Evolutionary conservation across 495 filamentous ascomycete species (phyloP).

Genomic region (Daldinia decipiens): DNA sequence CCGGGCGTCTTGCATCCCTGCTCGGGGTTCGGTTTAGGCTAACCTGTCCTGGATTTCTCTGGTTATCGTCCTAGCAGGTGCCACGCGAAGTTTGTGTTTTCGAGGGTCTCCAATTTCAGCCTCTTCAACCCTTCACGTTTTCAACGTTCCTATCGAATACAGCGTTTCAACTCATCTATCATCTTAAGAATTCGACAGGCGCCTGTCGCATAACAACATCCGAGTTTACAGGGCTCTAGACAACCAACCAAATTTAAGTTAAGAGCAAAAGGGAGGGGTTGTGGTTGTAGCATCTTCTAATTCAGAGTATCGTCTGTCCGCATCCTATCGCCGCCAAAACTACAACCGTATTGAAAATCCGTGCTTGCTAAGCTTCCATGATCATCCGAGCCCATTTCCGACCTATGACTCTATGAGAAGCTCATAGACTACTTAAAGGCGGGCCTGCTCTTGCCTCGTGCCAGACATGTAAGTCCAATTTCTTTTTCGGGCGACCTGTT

Average conservation of each 20-base stretch:
- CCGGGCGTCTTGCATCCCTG: constrained; percentile 34
- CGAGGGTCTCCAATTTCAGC: constrained; percentile 46
- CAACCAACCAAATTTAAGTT: constrained; percentile 3
- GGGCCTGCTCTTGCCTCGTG: constrained; percentile 35
- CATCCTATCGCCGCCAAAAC: constrained; percentile 12
- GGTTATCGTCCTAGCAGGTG: constrained; percentile 33
- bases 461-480: constrained; percentile 31
- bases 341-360: not conserved
- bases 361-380: constrained; percentile 9
- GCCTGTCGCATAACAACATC: not conserved
- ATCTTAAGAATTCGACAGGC: not conserved
- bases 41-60: constrained; percentile 31
- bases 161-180: constrained; percentile 3
- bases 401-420: constrained; percentile 34
- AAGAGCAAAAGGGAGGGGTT: not conserved
- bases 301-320: constrained; percentile 7
- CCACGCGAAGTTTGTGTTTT: constrained; percentile 46
- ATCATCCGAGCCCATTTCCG: not conserved
- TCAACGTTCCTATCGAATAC: constrained; percentile 31
- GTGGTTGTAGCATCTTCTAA: constrained; percentile 5
- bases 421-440: constrained; percentile 28
- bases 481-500: not conserved
- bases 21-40: constrained; percentile 25
- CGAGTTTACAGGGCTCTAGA: not conserved
- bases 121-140: constrained; percentile 38